These are phyloP conservation scores for Microbotryum violaceum DNA, from an alignment of 1,284 basidiomycete genomes.

Conservation along the genomic window DNA sequence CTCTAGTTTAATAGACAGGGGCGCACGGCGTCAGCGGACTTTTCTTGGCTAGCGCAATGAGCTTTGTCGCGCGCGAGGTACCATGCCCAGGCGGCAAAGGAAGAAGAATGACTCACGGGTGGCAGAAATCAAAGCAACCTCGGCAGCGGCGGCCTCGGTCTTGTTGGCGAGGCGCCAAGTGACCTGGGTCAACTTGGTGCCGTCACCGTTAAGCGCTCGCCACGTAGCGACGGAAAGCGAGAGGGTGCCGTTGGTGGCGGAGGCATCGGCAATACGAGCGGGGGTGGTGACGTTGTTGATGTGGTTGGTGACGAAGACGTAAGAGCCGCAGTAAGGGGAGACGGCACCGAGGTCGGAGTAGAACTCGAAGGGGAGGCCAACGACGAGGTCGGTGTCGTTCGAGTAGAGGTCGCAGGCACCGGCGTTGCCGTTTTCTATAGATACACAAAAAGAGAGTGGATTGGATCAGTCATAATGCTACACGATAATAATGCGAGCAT, in stretches of 20 bases:
- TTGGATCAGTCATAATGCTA: too few species aligned
- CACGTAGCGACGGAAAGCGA: slow-evolving; percentile 25
- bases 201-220: slow-evolving; percentile 23
- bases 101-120: slow-evolving; percentile 2
- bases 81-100: not conserved
- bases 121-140: slow-evolving; percentile 3
- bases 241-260: slow-evolving; percentile 18
- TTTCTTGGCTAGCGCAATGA: slow-evolving; percentile 3
- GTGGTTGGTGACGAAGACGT: slow-evolving; percentile 20
- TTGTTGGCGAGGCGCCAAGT: slow-evolving; percentile 30
- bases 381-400: slow-evolving; percentile 21
- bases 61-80: slow-evolving; percentile 1
- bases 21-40: too few species aligned
- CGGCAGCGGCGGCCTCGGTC: slow-evolving; percentile 24
- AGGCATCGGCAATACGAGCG: slow-evolving; percentile 28
- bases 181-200: slow-evolving; percentile 19
- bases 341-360: slow-evolving; percentile 20
- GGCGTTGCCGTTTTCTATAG: slow-evolving; percentile 21
- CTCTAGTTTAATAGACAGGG: too few species aligned
- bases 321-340: slow-evolving; percentile 28
- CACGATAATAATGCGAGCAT: too few species aligned
- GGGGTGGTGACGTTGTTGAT: slow-evolving; percentile 19
- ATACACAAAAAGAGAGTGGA: too few species aligned
- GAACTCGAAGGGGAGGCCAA: slow-evolving; percentile 29
- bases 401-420: slow-evolving; percentile 26